Conservation (phyloP, 176 grass and related monocot genomes). For the Alloteropsis semialata region DNA sequence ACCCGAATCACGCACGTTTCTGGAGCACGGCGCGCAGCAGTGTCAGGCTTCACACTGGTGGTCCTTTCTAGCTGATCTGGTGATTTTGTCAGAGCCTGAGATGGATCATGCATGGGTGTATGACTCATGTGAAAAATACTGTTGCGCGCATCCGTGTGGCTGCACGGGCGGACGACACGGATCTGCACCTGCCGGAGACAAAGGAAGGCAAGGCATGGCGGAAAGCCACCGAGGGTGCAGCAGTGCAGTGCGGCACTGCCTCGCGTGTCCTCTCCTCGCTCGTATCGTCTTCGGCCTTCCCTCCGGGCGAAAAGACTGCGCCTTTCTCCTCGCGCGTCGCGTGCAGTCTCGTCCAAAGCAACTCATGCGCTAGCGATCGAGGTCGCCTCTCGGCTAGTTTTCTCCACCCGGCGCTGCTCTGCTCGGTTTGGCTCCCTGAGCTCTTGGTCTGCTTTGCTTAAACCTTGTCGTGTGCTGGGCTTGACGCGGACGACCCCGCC, state of each 20-base stretch:
- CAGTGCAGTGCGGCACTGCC: no score
- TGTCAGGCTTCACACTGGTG: neutral
- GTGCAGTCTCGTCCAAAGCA: neutral
- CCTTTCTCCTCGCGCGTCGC: no score
- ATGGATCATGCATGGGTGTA: neutral
- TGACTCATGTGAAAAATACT: neutral
- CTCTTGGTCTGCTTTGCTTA: neutral
- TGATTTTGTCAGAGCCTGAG: neutral
- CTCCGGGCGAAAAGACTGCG: neutral
- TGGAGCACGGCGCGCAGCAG: no score
- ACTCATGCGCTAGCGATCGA: neutral
- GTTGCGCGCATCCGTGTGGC: neutral
- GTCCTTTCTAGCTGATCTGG: neutral
- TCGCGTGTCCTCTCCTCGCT: neutral
- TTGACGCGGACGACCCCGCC: neutral
- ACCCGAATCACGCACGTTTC: no score
- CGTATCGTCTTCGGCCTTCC: no score
- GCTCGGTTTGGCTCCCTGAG: no score
- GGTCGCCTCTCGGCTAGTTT: no score
- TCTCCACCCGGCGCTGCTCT: neutral
- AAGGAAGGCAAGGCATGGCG: neutral
- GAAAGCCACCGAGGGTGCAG: neutral
- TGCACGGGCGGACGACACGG: neutral
- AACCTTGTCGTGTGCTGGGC: neutral
- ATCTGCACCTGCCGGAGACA: neutral